Conservation (phyloP, 2,329 filamentous ascomycete species). For the Fusarium illudens region DNA sequence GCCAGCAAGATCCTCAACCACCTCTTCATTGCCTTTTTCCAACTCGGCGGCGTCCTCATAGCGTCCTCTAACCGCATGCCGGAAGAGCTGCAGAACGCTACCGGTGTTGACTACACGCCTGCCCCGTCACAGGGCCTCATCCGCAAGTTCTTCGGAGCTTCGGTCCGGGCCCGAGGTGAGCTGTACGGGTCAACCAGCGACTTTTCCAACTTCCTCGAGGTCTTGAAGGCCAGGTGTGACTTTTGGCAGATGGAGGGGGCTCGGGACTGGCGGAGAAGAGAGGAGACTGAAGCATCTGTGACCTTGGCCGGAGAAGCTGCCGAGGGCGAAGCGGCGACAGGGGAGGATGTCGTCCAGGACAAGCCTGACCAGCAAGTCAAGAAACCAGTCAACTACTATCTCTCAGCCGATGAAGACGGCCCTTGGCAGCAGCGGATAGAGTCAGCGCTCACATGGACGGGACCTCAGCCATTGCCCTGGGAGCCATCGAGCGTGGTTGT, state of each 20-base stretch:
- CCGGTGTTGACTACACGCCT: conserved; percentile 72
- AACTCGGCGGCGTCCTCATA: conserved; percentile 80
- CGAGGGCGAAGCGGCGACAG: not conserved
- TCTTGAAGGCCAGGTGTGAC: conserved; percentile 79
- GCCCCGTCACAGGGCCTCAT: conserved; percentile 63
- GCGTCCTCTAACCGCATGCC: conserved; percentile 86
- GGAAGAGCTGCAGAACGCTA: conserved; percentile 79
- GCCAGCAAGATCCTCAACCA: conserved; percentile 82
- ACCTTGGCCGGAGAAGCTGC: not conserved
- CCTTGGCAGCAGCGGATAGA: conserved; percentile 40
- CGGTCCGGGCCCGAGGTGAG: conserved; percentile 52
- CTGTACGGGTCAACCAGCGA: conserved; percentile 71
- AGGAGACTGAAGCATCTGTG: conserved; percentile 45
- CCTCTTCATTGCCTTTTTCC: conserved; percentile 81
- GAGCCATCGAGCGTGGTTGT: conserved; percentile 55
- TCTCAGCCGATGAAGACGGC: conserved; percentile 42
- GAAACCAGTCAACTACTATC: conserved; percentile 45
- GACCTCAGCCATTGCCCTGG: conserved; percentile 49
- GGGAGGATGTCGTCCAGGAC: conserved; percentile 8
- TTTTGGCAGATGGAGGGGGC: conserved; percentile 85
- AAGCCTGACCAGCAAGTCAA: conserved; percentile 28
- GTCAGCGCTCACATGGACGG: conserved; percentile 37
- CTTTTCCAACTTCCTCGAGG: conserved; percentile 78
- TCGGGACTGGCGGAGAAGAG: conserved; percentile 73
- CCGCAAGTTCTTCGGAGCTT: conserved; percentile 56